Evolutionary conservation across 805 yeast species (phyloP), one percentile per base, ranked within the genome.

Genomic region (Candida koratica): DNA sequence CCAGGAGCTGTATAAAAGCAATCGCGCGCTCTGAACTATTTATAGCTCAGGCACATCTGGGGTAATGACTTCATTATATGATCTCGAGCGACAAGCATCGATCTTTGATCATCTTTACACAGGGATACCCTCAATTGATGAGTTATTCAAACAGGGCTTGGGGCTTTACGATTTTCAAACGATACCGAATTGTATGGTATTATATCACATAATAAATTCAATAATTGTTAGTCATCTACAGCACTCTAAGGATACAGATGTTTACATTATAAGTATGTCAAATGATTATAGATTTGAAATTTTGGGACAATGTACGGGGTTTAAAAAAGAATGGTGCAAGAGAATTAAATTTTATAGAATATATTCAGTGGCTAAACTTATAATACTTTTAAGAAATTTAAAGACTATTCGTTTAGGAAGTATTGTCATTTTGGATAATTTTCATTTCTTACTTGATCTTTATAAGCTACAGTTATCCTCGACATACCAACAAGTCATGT

Each of bases 111-210:
- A 29, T 20, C 5, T 29, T 10, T 29, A 23, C 12, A 19, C 32
- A 8, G 17, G 32, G 3, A 6, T 29, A 13, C 25, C 32, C 4
- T 18, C n/a, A 19, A 13, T 29, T n/a, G 32, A 29, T 29, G 20
- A 19, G 13, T 12, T 29, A 19, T 29, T 29, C 17, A 29, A 29
- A 29, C 16, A 29, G 20, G 32, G 32, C 12, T 31, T 38, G 6
- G 60, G 62, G 8, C 44, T 66, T 6, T 54, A 56, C 33, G 71
- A 65, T 38, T 45, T 64, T 41, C 70, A 64, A 43, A 41, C 60
- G 2, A 60, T 61, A n/a, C 68, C 71, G 3, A 53, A 55, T 3
- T 49, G 55, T 41, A 28, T 37, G 10, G 56, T 51, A 0, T 34
- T 48, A 26, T 48, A 46, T 31, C 41, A 49, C 4, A 41, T 60